Conservation (phyloP, 2,329 filamentous ascomycete genomes). For the Fusarium piperis region DNA sequence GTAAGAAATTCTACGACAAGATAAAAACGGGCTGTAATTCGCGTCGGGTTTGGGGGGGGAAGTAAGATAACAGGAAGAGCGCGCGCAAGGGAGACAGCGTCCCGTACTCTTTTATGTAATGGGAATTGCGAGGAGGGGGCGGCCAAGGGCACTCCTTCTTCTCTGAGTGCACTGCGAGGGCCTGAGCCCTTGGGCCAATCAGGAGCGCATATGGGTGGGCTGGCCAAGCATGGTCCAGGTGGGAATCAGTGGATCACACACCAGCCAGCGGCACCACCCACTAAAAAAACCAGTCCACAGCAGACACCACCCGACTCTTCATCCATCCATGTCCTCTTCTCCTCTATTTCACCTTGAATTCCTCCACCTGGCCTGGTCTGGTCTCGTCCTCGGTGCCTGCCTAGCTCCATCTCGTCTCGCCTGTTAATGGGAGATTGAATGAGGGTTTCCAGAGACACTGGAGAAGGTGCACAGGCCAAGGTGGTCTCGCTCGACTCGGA, state of each 20-base stretch:
- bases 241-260: conserved; percentile 18
- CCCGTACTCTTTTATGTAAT: conserved; percentile 53
- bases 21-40: conserved; percentile 46
- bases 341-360: conserved; percentile 29
- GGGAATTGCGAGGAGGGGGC: conserved; percentile 47
- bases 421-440: conserved; percentile 13
- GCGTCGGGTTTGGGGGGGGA: conserved; percentile 42
- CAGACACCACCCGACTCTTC: conserved; percentile 7
- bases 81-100: conserved; percentile 43
- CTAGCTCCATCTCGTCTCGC: neutral
- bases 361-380: neutral
- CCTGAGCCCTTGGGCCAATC: conserved; percentile 34
- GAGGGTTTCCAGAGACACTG: neutral
- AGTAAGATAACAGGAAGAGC: conserved; percentile 45
- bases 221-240: conserved; percentile 5
- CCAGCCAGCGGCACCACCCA: conserved; percentile 30
- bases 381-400: neutral
- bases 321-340: neutral
- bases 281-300: conserved; percentile 38
- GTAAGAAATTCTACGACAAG: conserved; percentile 45
- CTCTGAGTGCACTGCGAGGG: conserved; percentile 30
- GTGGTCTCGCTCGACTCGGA: conserved; percentile 1
- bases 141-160: conserved; percentile 37
- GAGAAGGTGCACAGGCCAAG: neutral
- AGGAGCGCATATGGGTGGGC: conserved; percentile 14